These are phyloP conservation scores for Pestalotiopsis sp. DNA, from an alignment of 2,329 filamentous ascomycete genomes.

Conservation along the genomic window DNA sequence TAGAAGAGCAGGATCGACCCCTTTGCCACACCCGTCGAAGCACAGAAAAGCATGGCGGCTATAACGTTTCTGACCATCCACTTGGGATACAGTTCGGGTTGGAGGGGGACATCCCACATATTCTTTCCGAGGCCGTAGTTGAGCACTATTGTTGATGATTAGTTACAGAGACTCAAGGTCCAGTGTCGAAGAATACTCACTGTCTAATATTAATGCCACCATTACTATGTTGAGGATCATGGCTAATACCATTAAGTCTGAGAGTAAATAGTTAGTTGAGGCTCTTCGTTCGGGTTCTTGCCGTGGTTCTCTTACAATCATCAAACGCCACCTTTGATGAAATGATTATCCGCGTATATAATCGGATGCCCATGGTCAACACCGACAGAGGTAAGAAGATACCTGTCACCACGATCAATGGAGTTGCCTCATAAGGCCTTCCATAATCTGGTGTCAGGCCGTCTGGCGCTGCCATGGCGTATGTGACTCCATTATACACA, in stretches of 20 bases:
- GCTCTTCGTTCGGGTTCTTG: neutral
- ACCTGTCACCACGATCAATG: constrained; percentile 15
- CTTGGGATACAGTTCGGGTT: constrained; percentile 12
- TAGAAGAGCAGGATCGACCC: constrained; percentile 29
- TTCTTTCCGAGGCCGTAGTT: constrained; percentile 23
- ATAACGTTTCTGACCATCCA: constrained; percentile 20
- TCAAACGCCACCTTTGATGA: constrained; percentile 19
- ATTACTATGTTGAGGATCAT: constrained; percentile 10
- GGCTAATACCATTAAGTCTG: constrained; percentile 17
- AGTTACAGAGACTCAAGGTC: neutral
- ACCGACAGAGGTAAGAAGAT: constrained; percentile 20
- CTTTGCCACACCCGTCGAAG: constrained; percentile 25
- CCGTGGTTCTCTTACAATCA: constrained; percentile 17
- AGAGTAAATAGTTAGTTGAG: neutral
- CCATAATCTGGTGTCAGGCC: constrained; percentile 15
- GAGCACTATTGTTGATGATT: constrained; percentile 18
- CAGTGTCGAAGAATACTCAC: constrained; percentile 11
- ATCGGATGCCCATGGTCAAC: constrained; percentile 15
- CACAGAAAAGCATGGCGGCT: constrained; percentile 23
- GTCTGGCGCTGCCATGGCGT: constrained; percentile 17
- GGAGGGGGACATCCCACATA: constrained; percentile 23
- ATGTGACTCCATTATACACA: constrained; percentile 18
- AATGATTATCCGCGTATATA: constrained; percentile 20
- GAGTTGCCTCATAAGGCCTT: constrained; percentile 12
- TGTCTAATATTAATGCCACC: constrained; percentile 14